Evolutionary conservation across 106 monocot species (phyloP).

Genomic region (Agapanthus africanus): DNA sequence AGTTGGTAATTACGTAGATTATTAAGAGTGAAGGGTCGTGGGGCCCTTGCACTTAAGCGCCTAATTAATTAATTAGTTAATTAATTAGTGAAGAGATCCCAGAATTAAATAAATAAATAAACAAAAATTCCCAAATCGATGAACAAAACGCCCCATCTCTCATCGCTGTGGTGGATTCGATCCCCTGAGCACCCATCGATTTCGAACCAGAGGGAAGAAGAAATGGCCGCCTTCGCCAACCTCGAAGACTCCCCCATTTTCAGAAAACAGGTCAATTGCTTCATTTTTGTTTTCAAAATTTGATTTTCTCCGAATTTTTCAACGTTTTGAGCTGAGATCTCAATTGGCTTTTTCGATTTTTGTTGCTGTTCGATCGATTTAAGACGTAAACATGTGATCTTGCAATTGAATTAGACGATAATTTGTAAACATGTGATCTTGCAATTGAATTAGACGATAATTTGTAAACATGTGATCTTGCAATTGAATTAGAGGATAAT

Average conservation of each 20-base stretch:
- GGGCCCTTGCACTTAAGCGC: too few species aligned
- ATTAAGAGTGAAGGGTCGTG: too few species aligned
- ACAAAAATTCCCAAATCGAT: too few species aligned
- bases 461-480: too few species aligned
- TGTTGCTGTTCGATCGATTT: background rate
- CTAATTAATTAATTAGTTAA: too few species aligned
- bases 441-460: background rate
- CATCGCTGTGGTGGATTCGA: conserved; percentile 14
- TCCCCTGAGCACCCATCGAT: conserved; percentile 8
- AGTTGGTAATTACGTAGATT: too few species aligned
- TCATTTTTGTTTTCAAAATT: too few species aligned
- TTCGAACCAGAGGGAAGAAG: background rate
- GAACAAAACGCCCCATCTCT: conserved; percentile 7
- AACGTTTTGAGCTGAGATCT: conserved; percentile 12
- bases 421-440: too few species aligned
- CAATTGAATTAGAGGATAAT: background rate
- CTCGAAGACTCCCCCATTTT: conserved; percentile 93
- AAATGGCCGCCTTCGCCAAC: conserved; percentile 62
- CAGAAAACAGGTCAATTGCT: conserved; percentile 58
- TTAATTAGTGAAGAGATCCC: too few species aligned
- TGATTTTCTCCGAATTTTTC: background rate
- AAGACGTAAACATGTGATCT: background rate
- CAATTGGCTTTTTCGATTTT: background rate
- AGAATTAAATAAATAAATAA: too few species aligned
- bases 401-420: too few species aligned